Base-by-base conservation (phyloP, 371 early-diverging fungal genomes). In the Apophysomyces trapeziformis region DNA sequence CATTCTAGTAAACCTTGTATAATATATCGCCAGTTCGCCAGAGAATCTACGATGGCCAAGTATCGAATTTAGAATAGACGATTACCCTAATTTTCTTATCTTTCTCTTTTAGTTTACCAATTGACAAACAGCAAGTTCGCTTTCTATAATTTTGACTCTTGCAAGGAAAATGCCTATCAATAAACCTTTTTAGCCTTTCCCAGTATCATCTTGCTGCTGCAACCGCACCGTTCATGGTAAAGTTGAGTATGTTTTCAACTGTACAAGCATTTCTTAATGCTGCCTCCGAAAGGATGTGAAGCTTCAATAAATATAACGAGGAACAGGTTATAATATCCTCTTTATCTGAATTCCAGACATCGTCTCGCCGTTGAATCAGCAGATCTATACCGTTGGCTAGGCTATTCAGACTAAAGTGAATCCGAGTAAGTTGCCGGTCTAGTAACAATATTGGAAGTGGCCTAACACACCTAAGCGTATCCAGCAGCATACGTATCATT, bases 11-110 rank as follows among this genome's bases (percentile, higher is more conserved):
- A 50, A 50, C 54, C 54, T 50, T 50, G 21, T 50, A 50, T 50
- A 50, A 21, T 21, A 11, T 5, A 50, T 50, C 54, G 6, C 54
- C 54, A 21, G 54, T 50, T 50, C 54, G n/a, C 54, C 54, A 50
- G 11, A 50, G 54, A n/a, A 50, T 50, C 54, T 50, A 21, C 11
- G 21, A 16, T 0, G 21, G 7, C 21, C 21, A 5, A 18, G 9
- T 2, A 18, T 21, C 21, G 9, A 50, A 50, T 50, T 4, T 7
- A 32, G 21, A 21, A 1, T 9, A 4, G 21, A 6, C 2, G 5
- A 9, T n/a, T n/a, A 18, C 2, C 1, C 16, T 26, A 2, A 26
- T 26, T 2, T 3, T 26, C 32, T 26, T 26, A 26, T 26, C 1
- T 3, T 26, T 26, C 3, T 26, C 3, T 26, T 26, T 26, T 26